phyloP scores from a whole-genome alignment of 495 filamentous ascomycete species.

The Tricharina praecox region DNA sequence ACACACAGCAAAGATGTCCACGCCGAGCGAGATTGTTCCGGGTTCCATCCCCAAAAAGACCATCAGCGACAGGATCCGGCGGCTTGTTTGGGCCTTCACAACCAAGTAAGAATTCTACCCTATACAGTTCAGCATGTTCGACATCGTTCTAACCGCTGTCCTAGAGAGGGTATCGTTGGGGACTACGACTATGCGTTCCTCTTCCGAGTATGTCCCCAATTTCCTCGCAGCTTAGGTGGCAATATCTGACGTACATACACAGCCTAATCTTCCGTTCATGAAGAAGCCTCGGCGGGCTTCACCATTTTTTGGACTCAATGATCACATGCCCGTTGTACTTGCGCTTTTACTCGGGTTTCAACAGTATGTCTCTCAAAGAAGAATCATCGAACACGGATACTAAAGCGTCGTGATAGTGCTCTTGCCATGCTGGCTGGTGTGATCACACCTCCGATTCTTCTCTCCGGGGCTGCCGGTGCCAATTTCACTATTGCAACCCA shows the following conservation, averaged over 20 bases:
- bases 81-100: constrained; percentile 2
- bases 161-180: constrained; percentile 54
- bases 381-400: constrained; percentile 33
- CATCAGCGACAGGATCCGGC: background rate
- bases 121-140: too few relatives aligned
- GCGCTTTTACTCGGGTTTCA: constrained; percentile 57
- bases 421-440: constrained; percentile 47
- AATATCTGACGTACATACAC: constrained; percentile 17
- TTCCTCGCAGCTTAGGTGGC: background rate
- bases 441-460: constrained; percentile 67
- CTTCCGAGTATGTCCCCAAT: constrained; percentile 10
- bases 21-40: background rate
- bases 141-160: too few relatives aligned
- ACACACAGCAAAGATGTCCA: background rate
- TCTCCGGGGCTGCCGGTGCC: constrained; percentile 46
- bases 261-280: constrained; percentile 72
- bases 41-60: background rate
- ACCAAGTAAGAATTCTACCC: constrained; percentile 5
- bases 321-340: constrained; percentile 62
- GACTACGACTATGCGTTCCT: constrained; percentile 71
- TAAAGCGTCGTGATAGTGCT: constrained; percentile 8
- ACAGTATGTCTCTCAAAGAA: constrained; percentile 29
- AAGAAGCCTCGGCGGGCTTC: constrained; percentile 42
- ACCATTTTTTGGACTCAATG: constrained; percentile 79
- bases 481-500: constrained; percentile 43